phyloP scores from a whole-genome alignment of 495 filamentous ascomycete species.

The Bacidia gigantensis region DNA sequence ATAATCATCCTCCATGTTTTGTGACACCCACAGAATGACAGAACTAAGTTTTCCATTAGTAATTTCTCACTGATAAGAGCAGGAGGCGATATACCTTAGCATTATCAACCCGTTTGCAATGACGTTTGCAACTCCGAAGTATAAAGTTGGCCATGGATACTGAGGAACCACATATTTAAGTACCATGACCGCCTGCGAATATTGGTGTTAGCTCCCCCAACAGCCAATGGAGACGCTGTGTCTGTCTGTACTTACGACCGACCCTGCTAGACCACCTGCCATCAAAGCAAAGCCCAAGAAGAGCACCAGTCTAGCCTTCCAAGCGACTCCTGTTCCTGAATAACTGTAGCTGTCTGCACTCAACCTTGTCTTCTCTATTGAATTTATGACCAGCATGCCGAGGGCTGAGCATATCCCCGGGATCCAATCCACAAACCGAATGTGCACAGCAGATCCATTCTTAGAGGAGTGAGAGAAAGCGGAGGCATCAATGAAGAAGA shows the following conservation, averaged over 20 bases:
- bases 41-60: constrained; percentile 47
- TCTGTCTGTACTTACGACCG: constrained; percentile 46
- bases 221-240: too few species aligned
- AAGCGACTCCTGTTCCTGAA: constrained; percentile 72
- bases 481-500: constrained; percentile 84
- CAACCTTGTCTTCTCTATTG: constrained; percentile 83
- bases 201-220: background rate
- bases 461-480: constrained; percentile 67
- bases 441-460: constrained; percentile 72
- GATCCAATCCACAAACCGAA: constrained; percentile 97
- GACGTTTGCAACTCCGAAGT: constrained; percentile 89
- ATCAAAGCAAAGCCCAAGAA: constrained; percentile 92
- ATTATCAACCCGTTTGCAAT: constrained; percentile 77
- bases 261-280: constrained; percentile 86
- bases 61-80: background rate
- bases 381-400: constrained; percentile 98
- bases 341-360: constrained; percentile 80
- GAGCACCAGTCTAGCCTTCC: constrained; percentile 90
- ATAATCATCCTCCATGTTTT: constrained; percentile 99
- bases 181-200: constrained; percentile 57
- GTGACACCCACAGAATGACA: constrained; percentile 85
- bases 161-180: constrained; percentile 77
- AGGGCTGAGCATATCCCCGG: constrained; percentile 86
- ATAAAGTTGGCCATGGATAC: constrained; percentile 69
- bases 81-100: too few species aligned